A percentile compares a stretch with the other conserved stretches of the same genome.
phyloP scores from a whole-genome alignment of 768 basidiomycete species.

The Termitomyces sp. region DNA sequence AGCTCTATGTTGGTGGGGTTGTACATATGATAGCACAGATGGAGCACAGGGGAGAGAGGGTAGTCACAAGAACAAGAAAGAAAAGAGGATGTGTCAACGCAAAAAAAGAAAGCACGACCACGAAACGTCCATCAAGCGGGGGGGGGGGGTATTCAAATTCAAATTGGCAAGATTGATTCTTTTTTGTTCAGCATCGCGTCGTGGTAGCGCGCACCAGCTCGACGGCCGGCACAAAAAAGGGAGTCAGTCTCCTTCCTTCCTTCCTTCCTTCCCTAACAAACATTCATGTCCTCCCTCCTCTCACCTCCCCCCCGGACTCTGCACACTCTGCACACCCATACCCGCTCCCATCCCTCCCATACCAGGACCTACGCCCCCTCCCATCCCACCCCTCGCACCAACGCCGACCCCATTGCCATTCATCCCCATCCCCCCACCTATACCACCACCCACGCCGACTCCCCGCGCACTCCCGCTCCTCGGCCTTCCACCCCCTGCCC shows the following conservation, averaged over 20 bases:
- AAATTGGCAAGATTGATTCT: background rate
- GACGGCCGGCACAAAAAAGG: too few relatives aligned
- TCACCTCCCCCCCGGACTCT: background rate
- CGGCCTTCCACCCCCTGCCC: slow-evolving; percentile 25
- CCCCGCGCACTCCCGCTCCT: slow-evolving; percentile 45
- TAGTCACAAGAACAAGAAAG: background rate
- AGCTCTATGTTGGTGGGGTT: background rate
- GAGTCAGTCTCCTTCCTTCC: background rate
- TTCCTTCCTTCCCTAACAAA: background rate
- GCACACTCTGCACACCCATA: background rate
- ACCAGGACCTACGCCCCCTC: background rate
- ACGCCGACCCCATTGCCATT: slow-evolving; percentile 19
- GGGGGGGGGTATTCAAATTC: background rate
- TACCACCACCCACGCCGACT: slow-evolving; percentile 15
- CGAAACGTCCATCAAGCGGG: background rate
- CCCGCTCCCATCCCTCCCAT: background rate
- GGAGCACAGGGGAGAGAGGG: too few relatives aligned
- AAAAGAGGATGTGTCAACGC: background rate
- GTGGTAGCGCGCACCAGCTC: background rate
- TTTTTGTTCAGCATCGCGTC: background rate
- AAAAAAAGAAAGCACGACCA: background rate
- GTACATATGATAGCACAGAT: background rate
- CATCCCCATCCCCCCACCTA: slow-evolving; percentile 31
- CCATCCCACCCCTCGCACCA: background rate
- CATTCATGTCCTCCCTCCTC: too few relatives aligned